phyloP scores from a whole-genome alignment of 1,284 basidiomycete species.

The Sporisorium reilianum region DNA sequence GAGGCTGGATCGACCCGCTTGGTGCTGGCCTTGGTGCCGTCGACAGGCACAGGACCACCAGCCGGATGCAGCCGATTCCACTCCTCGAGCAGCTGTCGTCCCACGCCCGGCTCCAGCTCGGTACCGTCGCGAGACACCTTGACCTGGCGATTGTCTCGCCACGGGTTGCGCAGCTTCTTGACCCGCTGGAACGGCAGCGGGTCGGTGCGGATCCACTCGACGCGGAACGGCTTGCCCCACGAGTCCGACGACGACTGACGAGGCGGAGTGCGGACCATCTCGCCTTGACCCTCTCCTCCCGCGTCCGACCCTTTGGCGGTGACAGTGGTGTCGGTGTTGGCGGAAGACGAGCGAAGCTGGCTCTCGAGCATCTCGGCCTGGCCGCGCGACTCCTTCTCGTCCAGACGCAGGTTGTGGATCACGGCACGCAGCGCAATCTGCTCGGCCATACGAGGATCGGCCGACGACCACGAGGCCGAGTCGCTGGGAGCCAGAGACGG shows the following conservation, averaged over 20 bases:
- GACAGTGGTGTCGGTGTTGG: constrained; percentile 38
- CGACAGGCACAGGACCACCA: constrained; percentile 7
- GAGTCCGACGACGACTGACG: constrained; percentile 42
- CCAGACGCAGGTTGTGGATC: constrained; percentile 64
- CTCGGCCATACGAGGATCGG: constrained; percentile 48
- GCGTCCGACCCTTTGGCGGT: constrained; percentile 13
- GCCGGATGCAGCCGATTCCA: constrained; percentile 73
- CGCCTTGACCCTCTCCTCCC: constrained; percentile 11
- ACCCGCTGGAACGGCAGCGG: constrained; percentile 83
- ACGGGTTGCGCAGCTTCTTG: constrained; percentile 85
- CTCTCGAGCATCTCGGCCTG: constrained; percentile 52
- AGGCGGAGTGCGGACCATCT: constrained; percentile 24
- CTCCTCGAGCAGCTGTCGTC: constrained; percentile 79
- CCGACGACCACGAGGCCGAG: constrained; percentile 56
- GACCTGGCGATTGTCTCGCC: constrained; percentile 90
- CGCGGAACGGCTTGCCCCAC: constrained; percentile 75
- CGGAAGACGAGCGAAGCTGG: constrained; percentile 45
- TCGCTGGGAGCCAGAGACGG: constrained; percentile 46
- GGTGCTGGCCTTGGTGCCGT: constrained; percentile 23
- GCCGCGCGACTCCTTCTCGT: constrained; percentile 52
- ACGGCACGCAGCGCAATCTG: constrained; percentile 71
- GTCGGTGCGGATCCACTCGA: constrained; percentile 85
- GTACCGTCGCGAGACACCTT: constrained; percentile 90
- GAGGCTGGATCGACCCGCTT: neutral
- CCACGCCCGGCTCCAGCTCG: constrained; percentile 86